Evolutionary conservation across 345 rosid species (phyloP).

Genomic region (Salix exigua): DNA sequence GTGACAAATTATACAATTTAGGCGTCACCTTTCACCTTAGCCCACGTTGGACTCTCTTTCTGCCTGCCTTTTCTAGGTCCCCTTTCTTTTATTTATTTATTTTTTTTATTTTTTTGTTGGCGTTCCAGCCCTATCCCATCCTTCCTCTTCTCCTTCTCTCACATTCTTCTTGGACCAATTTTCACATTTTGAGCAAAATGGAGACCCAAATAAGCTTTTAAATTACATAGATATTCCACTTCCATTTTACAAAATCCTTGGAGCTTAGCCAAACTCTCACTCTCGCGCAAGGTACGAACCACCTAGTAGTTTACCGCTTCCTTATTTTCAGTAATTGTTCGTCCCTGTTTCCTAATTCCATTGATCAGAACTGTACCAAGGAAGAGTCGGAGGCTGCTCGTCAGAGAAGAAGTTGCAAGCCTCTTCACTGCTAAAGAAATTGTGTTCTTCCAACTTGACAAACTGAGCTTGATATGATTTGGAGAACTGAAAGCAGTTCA

Average conservation of each 20-base stretch:
- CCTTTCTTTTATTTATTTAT: not conserved
- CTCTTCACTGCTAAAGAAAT: slow-evolving; percentile 70
- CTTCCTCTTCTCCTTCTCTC: not conserved
- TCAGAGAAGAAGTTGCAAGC: slow-evolving; percentile 77
- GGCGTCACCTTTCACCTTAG: slow-evolving; percentile 23
- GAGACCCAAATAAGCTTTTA: slow-evolving; percentile 3
- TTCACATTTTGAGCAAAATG: not conserved
- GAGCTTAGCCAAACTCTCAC: not conserved
- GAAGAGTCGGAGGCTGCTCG: slow-evolving; percentile 80
- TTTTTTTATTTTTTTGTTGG: not conserved
- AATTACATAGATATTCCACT: slow-evolving; percentile 11
- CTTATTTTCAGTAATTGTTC: not conserved
- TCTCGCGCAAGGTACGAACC: slow-evolving; percentile 2
- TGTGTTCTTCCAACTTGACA: slow-evolving; percentile 86
- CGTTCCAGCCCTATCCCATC: not conserved
- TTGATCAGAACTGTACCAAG: slow-evolving; percentile 65
- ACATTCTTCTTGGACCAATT: slow-evolving; percentile 4
- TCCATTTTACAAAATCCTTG: slow-evolving; percentile 9
- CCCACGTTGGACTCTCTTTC: slow-evolving; percentile 18
- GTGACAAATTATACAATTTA: not conserved
- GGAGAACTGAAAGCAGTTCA: slow-evolving; percentile 12
- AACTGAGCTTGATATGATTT: slow-evolving; percentile 37
- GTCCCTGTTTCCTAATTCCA: slow-evolving; percentile 29
- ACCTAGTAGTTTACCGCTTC: not conserved
- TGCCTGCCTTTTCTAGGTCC: not conserved